phyloP scores from a whole-genome alignment of 2,329 filamentous ascomycete genomes.

The Fusarium miscanthi region DNA sequence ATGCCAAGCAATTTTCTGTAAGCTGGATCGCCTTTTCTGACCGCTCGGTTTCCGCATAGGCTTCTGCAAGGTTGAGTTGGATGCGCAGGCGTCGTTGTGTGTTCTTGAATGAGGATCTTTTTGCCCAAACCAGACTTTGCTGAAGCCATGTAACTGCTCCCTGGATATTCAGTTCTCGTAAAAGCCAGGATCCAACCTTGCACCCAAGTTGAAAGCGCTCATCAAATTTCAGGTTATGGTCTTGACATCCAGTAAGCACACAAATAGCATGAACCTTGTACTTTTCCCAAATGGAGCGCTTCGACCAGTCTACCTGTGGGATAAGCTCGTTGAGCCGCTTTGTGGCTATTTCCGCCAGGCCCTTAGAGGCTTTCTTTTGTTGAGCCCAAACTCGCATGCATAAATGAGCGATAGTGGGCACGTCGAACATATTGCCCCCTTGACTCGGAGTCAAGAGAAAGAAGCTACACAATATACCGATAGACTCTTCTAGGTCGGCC shows the following conservation, averaged over 20 bases:
- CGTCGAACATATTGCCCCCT: rapidly evolving
- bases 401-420: neutral
- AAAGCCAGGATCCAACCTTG: neutral
- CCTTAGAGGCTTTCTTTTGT: neutral
- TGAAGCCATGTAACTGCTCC: neutral
- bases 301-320: neutral
- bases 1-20: rapidly evolving
- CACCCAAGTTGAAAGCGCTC: neutral
- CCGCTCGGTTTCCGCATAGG: neutral
- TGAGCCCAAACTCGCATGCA: neutral
- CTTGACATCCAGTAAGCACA: neutral
- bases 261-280: neutral
- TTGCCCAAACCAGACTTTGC: neutral
- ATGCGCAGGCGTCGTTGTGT: neutral
- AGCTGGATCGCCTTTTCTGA: neutral
- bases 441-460: neutral
- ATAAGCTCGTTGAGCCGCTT: neutral
- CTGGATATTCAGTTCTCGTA: neutral
- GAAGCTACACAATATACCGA: neutral
- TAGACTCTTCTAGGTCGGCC: neutral
- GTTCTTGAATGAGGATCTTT: neutral
- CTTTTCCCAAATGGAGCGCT: neutral
- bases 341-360: neutral
- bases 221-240: neutral
- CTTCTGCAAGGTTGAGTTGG: neutral